phyloP scores from a whole-genome alignment of 495 filamentous ascomycete genomes.

The Aspergillus sclerotiicarbonarius region DNA sequence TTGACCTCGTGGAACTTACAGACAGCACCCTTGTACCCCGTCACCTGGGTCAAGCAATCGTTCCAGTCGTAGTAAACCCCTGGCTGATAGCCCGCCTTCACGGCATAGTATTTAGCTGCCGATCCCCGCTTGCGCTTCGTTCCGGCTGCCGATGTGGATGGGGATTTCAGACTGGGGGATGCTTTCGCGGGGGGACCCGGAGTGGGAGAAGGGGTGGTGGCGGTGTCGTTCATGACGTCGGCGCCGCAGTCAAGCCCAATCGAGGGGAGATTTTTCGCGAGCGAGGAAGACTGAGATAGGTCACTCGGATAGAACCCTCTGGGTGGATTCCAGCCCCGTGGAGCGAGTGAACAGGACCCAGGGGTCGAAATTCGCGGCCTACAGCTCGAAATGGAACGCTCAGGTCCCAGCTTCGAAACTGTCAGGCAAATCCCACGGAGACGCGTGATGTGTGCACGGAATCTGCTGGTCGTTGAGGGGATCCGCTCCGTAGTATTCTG shows the following conservation, averaged over 20 bases:
- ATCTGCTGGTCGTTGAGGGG: not conserved
- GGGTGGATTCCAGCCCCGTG: conserved; percentile 12
- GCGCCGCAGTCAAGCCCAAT: not conserved
- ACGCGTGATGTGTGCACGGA: conserved; percentile 13
- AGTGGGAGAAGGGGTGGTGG: conserved; percentile 41
- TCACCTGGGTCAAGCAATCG: conserved; percentile 78
- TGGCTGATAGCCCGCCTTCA: conserved; percentile 70
- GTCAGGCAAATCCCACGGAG: conserved; percentile 17
- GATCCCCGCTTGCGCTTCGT: conserved; percentile 63
- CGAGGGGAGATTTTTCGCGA: not conserved
- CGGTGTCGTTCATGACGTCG: conserved; percentile 32
- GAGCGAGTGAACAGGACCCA: conserved; percentile 13
- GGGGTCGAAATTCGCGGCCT: conserved; percentile 23
- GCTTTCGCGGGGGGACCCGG: conserved; percentile 33
- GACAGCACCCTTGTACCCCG: conserved; percentile 77
- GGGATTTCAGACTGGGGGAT: conserved; percentile 26
- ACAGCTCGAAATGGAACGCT: conserved; percentile 32
- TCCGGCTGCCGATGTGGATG: conserved; percentile 44
- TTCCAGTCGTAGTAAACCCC: conserved; percentile 86
- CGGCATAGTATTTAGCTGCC: conserved; percentile 80
- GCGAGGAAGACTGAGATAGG: not conserved
- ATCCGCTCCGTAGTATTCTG: not conserved
- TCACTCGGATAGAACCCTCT: not conserved
- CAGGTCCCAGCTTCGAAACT: conserved; percentile 31
- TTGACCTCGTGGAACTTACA: conserved; percentile 56